Base-by-base conservation (phyloP, 192 early-diverging fungal species). In the Backusella parvicylindrica region DNA sequence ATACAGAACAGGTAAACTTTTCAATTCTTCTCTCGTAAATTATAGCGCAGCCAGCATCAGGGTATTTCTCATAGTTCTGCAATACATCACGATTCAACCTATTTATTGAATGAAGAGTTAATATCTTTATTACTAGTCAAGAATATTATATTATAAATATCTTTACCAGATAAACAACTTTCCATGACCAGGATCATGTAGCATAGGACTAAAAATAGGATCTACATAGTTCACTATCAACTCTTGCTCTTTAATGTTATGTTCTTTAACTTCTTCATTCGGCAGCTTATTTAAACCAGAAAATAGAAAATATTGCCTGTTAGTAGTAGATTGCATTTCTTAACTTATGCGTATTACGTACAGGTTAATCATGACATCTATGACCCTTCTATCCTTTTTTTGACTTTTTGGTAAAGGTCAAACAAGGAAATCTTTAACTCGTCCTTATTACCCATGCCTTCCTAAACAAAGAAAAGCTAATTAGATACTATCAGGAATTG, bases 391-490 rank as follows among this genome's bases (percentile, higher is more conserved):
- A 32, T 66, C 64, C 64, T 66, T 66, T 66, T 66, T 30, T 66
- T 66, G 64, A 32, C 64, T 66, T 66, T 66, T 66, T 66, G 32
- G 64, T 66, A 66, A 66, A 66, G 64, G 64, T 66, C 32, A 66
- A 66, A 33, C 35, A 33, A 66, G 64, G 64, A 33, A 33, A 66
- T 36, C 33, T 66, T 33, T 66, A 66, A 66, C 64, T 66, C 33
- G 64, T 66, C 64, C 64, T 18, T 66, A 66, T 66, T 18, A 1
- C 64, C 35, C 31, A 66, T 66, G 64, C 9, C 28, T 16, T 33
- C 64, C 64, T 66, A 66, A 66, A 35, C 64, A 66, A 66, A 66
- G 64, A 66, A 66, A 66, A 66, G 32, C 64, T 66, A 66, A 66
- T 66, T 66, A 66, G 33, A 66, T 66, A 66, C 64, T 66, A 66